Percentiles rank a stretch among this genome's conserved stretches.
phyloP scores from a whole-genome alignment of 768 basidiomycete genomes.

The Crepidotus variabilis region DNA sequence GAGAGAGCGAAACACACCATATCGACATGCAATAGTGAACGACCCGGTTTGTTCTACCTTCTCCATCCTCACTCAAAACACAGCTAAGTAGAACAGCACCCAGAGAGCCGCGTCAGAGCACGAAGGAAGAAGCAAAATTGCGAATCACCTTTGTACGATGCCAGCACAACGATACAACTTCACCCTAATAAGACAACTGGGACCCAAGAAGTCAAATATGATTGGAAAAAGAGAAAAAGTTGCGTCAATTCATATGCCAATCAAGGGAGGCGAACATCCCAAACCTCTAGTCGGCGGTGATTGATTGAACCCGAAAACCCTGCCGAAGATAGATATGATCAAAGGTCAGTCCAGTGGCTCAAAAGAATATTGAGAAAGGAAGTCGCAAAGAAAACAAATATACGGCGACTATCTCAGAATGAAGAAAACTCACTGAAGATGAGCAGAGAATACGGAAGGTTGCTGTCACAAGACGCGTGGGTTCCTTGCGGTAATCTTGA shows the following conservation, averaged over 20 bases:
- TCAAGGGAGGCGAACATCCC: not conserved
- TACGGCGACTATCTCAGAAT: not conserved
- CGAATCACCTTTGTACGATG: too few species aligned
- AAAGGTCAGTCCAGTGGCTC: not conserved
- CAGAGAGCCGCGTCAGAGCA: not conserved
- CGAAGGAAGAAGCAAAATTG: too few species aligned
- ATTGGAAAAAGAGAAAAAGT: too few species aligned
- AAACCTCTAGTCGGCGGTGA: not conserved
- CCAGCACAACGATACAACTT: too few species aligned
- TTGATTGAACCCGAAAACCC: not conserved
- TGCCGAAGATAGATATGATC: not conserved
- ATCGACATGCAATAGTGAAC: conserved; percentile 49
- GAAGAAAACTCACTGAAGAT: not conserved
- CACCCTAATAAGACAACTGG: too few species aligned
- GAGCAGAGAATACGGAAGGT: not conserved
- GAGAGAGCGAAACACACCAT: conserved; percentile 36
- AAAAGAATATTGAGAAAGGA: not conserved
- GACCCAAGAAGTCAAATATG: too few species aligned
- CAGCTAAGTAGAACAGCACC: too few species aligned
- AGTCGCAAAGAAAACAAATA: not conserved
- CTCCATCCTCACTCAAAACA: not conserved
- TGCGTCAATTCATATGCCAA: not conserved
- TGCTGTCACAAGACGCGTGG: not conserved
- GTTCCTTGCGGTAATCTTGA: not conserved
- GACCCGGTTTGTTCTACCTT: conserved; percentile 2